phyloP scores from a whole-genome alignment of 192 early-diverging fungal genomes.

The Podila verticillata region DNA sequence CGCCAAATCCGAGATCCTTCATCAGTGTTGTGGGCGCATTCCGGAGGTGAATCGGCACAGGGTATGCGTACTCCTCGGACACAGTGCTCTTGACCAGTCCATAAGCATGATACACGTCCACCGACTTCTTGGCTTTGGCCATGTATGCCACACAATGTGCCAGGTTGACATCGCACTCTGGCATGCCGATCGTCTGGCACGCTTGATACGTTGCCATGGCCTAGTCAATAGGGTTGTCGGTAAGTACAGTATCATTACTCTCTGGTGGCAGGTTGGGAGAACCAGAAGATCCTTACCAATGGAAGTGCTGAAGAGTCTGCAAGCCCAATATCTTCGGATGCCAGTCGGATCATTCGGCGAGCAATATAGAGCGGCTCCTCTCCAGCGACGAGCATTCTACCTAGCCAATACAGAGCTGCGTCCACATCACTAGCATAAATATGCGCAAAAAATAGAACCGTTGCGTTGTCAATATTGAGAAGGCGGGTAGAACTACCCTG shows the following conservation, averaged over 20 bases:
- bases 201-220: conserved; percentile 83
- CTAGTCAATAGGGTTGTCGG: conserved; percentile 11
- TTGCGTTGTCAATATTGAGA: too few relatives aligned
- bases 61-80: conserved; percentile 67
- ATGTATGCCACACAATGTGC: conserved; percentile 84
- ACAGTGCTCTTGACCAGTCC: conserved; percentile 71
- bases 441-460: background rate
- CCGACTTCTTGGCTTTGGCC: conserved; percentile 83
- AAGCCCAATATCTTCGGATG: conserved; percentile 90
- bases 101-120: conserved; percentile 83
- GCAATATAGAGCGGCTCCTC: conserved; percentile 91
- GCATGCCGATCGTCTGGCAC: conserved; percentile 90
- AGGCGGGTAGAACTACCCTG: too few relatives aligned
- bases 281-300: conserved; percentile 52
- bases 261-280: background rate
- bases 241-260: too few relatives aligned
- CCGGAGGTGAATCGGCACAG: conserved; percentile 86
- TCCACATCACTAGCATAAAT: conserved; percentile 68
- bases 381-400: conserved; percentile 87
- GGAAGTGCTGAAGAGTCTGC: conserved; percentile 83
- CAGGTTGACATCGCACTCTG: conserved; percentile 88
- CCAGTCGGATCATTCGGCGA: conserved; percentile 74
- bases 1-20: conserved; percentile 82
- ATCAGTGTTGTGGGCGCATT: conserved; percentile 85
- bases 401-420: conserved; percentile 89